Evolutionary conservation across 768 basidiomycete genomes (phyloP).

Genomic region (Trametes maxima): DNA sequence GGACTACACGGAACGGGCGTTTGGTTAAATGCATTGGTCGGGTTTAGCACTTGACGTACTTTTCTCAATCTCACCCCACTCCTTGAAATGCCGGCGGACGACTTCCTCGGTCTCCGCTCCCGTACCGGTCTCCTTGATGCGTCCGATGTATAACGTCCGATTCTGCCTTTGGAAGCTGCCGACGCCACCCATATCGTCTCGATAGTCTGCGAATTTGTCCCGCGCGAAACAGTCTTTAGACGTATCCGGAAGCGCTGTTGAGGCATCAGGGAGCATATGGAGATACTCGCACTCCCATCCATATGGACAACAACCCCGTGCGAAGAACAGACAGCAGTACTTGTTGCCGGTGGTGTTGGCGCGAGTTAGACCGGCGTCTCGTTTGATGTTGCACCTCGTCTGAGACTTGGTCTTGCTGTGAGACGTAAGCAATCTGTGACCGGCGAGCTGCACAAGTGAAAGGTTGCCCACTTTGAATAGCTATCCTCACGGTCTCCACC

Average conservation of each 20-base stretch:
- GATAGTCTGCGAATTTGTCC: constrained; percentile 95
- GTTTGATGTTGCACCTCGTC: constrained; percentile 85
- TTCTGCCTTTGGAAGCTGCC: constrained; percentile 95
- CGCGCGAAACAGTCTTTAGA: constrained; percentile 97
- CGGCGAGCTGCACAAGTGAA: neutral
- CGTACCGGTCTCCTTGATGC: constrained; percentile 88
- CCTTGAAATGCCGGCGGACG: constrained; percentile 88
- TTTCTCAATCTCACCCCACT: constrained; percentile 92
- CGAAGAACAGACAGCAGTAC: constrained; percentile 94
- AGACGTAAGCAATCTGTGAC: neutral
- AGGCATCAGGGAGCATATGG: constrained; percentile 80
- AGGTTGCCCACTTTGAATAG: constrained; percentile 79
- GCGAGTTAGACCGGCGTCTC: constrained; percentile 90
- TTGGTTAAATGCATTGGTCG: neutral
- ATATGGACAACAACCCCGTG: constrained; percentile 96
- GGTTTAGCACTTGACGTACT: constrained; percentile 53
- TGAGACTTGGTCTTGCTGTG: constrained; percentile 90
- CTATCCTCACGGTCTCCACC: constrained; percentile 97
- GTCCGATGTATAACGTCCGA: constrained; percentile 90
- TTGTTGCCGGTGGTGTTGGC: constrained; percentile 92
- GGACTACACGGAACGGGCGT: constrained; percentile 52
- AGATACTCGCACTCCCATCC: constrained; percentile 98
- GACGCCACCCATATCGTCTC: constrained; percentile 99
- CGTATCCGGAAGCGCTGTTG: constrained; percentile 75
- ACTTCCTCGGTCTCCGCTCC: constrained; percentile 92